Evolutionary conservation across 805 yeast genomes (phyloP).

Genomic region (Yamadazyma sp.): DNA sequence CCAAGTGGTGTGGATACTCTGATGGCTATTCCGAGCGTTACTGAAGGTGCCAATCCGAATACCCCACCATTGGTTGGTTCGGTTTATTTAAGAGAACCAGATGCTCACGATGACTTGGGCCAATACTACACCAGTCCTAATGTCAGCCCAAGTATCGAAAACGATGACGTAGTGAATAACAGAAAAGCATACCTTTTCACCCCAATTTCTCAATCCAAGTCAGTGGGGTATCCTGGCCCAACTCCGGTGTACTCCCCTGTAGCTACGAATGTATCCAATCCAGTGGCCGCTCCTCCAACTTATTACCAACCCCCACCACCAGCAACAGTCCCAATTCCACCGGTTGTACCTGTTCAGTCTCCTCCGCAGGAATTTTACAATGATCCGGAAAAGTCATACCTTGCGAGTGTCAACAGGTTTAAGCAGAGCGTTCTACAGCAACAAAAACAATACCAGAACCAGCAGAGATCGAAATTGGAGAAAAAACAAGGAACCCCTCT

Average conservation of each 20-base stretch:
- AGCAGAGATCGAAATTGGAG: too few relatives aligned
- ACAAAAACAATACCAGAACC: conserved; percentile 5
- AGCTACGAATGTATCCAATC: background rate
- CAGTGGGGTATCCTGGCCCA: conserved; percentile 7
- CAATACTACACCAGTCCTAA: conserved; percentile 53
- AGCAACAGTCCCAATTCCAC: background rate
- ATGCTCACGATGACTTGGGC: conserved; percentile 80
- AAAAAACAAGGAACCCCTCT: conserved; percentile 7
- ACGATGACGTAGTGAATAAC: conserved; percentile 35
- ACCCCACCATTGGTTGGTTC: conserved; percentile 96
- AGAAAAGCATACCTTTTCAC: conserved; percentile 44
- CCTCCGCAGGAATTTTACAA: conserved; percentile 7
- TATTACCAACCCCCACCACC: conserved; percentile 2
- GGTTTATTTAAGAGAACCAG: conserved; percentile 75
- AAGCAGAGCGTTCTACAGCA: conserved; percentile 5
- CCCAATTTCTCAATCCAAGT: conserved; percentile 44
- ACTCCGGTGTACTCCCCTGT: conserved; percentile 3
- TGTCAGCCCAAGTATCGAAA: conserved; percentile 38
- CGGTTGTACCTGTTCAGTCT: conserved; percentile 5
- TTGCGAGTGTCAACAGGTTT: conserved; percentile 7
- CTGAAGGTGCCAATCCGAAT: conserved; percentile 68
- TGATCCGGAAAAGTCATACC: conserved; percentile 3
- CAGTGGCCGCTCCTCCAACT: background rate
- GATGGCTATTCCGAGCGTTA: conserved; percentile 81
- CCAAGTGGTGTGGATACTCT: conserved; percentile 70